phyloP scores from a whole-genome alignment of 2,329 filamentous ascomycete genomes.

The Fusarium goolgardi region DNA sequence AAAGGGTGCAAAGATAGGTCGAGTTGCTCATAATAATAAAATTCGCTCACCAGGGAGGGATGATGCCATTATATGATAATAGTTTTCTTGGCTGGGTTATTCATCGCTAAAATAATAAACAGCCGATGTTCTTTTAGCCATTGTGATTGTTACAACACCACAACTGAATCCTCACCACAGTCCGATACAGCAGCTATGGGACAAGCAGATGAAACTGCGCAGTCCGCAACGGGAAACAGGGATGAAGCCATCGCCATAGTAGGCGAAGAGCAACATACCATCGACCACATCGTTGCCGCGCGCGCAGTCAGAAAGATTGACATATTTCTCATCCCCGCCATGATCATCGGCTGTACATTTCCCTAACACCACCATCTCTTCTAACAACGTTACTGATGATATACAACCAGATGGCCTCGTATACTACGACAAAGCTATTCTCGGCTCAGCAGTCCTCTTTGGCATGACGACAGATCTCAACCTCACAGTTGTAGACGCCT shows the following conservation, averaged over 20 bases:
- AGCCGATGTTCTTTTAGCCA: not conserved
- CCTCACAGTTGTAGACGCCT: conserved; percentile 63
- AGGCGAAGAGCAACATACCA: conserved; percentile 63
- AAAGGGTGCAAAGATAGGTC: conserved; percentile 6
- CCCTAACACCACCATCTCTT: not conserved
- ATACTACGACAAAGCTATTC: conserved; percentile 71
- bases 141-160: not conserved
- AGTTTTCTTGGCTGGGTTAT: conserved; percentile 3
- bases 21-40: conserved; percentile 6
- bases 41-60: conserved; percentile 30
- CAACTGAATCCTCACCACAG: conserved; percentile 16
- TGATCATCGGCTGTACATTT: conserved; percentile 64
- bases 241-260: conserved; percentile 64
- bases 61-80: conserved; percentile 32
- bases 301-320: conserved; percentile 75
- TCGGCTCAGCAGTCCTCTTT: conserved; percentile 78
- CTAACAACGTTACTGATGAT: not conserved
- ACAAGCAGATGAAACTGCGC: conserved; percentile 16
- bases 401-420: conserved; percentile 56
- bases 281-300: conserved; percentile 66
- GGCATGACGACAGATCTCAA: conserved; percentile 78
- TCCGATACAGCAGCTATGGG: conserved; percentile 27
- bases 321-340: conserved; percentile 73
- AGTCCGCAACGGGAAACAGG: conserved; percentile 34
- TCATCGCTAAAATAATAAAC: not conserved